Evolutionary conservation across 1,284 basidiomycete genomes (phyloP), one percentile per base, ranked within the genome.

Genomic region (Malassezia yamatoensis): DNA sequence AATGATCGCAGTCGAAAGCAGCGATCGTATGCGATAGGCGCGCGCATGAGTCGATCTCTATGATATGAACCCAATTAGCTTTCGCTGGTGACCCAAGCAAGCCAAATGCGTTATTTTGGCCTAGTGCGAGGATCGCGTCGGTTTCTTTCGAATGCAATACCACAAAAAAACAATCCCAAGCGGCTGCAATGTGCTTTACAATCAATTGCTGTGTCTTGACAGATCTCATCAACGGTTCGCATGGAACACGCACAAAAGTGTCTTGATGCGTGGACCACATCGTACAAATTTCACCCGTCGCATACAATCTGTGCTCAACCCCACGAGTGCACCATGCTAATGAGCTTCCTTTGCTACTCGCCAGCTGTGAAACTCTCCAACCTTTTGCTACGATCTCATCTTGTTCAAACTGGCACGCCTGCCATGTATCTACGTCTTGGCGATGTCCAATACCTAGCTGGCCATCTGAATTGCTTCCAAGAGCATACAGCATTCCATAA

Each of bases 401-500:
- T 10, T 16, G 37, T 8, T 11, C 15, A 2, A 15, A 16, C 3
- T 16, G 15, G 38, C 55, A 58, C 12, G 16, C 45, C 24, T 37
- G 13, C 15, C 15, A 34, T 35, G 3, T 9, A 8, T 5, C 16
- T 21, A 8, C 15, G 35, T 59, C 57, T 9, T 46, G 35, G 18
- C 21, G n/a, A 36, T 50, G 46, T 10, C 57, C 57, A 6, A 59
- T 20, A 24, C 57, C 57, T 32, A 59, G 35, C 43, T 59, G 57
- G 1, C 41, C 57, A 8, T 54, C 42, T 3, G 47, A 20, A 40
- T 59, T 59, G 38, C 52, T 54, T 7, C 57, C 57, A 8, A 33
- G 36, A 12, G 51, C 57, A 5, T 29, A 38, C 12, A 53, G 45
- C 32, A 29, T 16, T 20, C 20, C 15, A 29, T 29, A 29, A 29